A percentile compares a stretch with the other conserved stretches of the same genome.
phyloP scores from a whole-genome alignment of 2,329 filamentous ascomycete species.

The Myriosclerotinia scirpicola region DNA sequence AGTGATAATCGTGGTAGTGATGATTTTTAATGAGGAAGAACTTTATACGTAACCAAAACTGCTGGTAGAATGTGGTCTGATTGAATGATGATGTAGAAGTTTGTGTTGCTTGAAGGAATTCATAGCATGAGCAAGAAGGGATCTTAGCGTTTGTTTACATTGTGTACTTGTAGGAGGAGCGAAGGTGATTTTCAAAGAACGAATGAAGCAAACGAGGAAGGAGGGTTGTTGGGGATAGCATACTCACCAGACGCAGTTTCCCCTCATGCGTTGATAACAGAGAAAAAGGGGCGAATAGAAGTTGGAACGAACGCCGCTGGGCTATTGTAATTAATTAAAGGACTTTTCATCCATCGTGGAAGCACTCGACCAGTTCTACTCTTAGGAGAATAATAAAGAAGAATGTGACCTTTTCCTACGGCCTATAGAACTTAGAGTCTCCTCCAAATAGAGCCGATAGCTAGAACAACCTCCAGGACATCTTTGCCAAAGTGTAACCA shows the following conservation, averaged over 20 bases:
- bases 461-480: not conserved
- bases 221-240: not conserved
- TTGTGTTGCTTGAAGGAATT: not conserved
- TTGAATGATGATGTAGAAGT: not conserved
- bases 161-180: slow-evolving; percentile 1
- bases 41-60: not conserved
- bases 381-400: no score
- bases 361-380: not conserved
- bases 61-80: not conserved
- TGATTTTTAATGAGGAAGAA: not conserved
- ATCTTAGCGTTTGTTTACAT: not conserved
- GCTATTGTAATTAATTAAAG: not conserved
- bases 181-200: not conserved
- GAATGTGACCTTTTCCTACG: not conserved
- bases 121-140: not conserved
- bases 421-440: not conserved
- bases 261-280: not conserved
- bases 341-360: not conserved
- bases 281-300: not conserved
- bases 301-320: not conserved
- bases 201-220: not conserved
- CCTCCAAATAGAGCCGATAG: not conserved
- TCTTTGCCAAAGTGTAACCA: not conserved
- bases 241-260: not conserved
- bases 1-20: slow-evolving; percentile 1